A percentile compares a stretch with the other conserved stretches of the same genome.
Conservation (phyloP, 2,329 filamentous ascomycete species). For the Fusarium humuli region DNA sequence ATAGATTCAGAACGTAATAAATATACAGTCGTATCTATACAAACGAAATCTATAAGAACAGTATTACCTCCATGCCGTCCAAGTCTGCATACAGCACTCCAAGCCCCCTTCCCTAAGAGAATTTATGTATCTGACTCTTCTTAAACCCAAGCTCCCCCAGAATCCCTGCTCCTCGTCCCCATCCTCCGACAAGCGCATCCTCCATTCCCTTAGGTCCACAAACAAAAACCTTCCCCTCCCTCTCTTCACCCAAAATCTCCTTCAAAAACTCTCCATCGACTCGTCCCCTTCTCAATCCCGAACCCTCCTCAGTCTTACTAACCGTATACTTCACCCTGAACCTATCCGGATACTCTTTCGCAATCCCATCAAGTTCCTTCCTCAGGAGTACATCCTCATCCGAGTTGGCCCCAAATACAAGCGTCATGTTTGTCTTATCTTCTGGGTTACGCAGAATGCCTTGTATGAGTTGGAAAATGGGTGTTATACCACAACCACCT, state of each 20-base stretch:
- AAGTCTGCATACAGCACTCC: background rate
- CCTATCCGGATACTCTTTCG: constrained; percentile 62
- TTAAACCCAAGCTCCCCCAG: constrained; percentile 68
- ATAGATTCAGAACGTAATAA: background rate
- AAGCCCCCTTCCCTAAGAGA: constrained; percentile 51
- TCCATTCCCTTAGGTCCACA: constrained; percentile 78
- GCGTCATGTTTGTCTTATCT: constrained; percentile 71
- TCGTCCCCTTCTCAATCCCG: constrained; percentile 63
- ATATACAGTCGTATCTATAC: background rate
- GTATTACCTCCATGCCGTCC: background rate
- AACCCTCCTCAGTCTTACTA: constrained; percentile 58
- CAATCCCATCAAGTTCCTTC: constrained; percentile 67
- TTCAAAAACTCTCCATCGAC: constrained; percentile 68
- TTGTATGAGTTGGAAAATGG: constrained; percentile 72
- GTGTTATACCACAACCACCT: constrained; percentile 79
- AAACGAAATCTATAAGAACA: background rate
- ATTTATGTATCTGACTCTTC: constrained; percentile 69
- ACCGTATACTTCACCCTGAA: constrained; percentile 71
- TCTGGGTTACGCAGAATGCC: constrained; percentile 71
- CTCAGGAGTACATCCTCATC: constrained; percentile 69
- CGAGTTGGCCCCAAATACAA: constrained; percentile 75
- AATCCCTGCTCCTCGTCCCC: constrained; percentile 63
- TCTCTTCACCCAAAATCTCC: constrained; percentile 56
- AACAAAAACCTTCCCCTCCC: constrained; percentile 70
- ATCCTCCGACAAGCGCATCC: constrained; percentile 62